Base-by-base conservation (phyloP, 345 rosid genomes). In the Corchorus capsularis region DNA sequence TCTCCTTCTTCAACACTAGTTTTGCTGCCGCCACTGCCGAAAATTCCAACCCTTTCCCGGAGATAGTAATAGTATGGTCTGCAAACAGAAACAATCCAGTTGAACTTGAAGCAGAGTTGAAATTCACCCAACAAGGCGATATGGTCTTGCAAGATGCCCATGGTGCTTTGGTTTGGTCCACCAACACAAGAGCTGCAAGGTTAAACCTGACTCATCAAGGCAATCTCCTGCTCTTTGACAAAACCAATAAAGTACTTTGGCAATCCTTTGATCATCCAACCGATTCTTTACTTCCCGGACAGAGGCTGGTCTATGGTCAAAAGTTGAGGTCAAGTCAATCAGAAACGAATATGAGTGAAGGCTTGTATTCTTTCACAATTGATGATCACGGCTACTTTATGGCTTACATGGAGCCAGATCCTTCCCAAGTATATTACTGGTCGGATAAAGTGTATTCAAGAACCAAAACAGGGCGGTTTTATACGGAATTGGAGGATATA, bases 241-340 rank as follows among this genome's bases (percentile, higher is more conserved):
- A 52, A 41, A 73, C 65, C 4, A 74, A 76, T 8, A 14, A 16
- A 4, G 61, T n/a, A 10, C 63, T 80, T 20, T 85, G 84, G 86
- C 83, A 85, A 27, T 79, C 83, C 35, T 82, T 82, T 37, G 78
- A 75, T 73, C 63, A 81, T 27, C 83, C 84, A 0, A 79, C 72
- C 2, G 77, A 81, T 39, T 37, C 68, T 34, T 72, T 81, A 45
- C 59, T 84, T 54, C 72, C 56, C 6, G 81, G 79, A 1, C 84
- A 84, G 49, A 75, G 53, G 61, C 46, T 82, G 20, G 32, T 9
- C n/a, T 6, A 65, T 20, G 83, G 83, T 3, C 72, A 69, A 77
- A 79, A 79, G 20, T 68, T 82, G 34, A 63, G 47, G 14, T 63
- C 82, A 12, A 75, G 35, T 22, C 14, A 62, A 35, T 81, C 86